These are phyloP conservation scores for Escovopsis weberi DNA, from an alignment of 2,329 filamentous ascomycete species.

Conservation along the genomic window DNA sequence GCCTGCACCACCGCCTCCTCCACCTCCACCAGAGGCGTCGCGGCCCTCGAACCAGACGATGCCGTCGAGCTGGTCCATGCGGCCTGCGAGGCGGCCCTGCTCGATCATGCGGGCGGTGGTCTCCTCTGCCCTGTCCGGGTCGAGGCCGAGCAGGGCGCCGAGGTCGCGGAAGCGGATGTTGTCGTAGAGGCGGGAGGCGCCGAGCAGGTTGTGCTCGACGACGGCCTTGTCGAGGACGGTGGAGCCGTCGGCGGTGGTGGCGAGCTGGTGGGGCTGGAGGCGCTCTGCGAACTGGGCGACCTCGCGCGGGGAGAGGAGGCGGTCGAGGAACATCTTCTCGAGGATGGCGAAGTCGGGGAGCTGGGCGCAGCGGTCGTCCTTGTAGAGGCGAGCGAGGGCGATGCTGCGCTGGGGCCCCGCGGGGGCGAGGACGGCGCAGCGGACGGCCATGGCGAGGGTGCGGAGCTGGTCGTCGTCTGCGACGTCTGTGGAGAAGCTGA, in stretches of 20 bases:
- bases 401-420: constrained; percentile 75
- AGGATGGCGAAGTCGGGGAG: constrained; percentile 75
- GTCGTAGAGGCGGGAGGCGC: constrained; percentile 62
- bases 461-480: constrained; percentile 75
- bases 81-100: constrained; percentile 72
- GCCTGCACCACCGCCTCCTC: constrained; percentile 29
- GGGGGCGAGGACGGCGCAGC: constrained; percentile 82
- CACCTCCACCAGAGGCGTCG: constrained; percentile 54
- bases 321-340: constrained; percentile 95
- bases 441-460: constrained; percentile 74
- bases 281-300: constrained; percentile 72
- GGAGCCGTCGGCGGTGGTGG: constrained; percentile 74
- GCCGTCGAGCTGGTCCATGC: constrained; percentile 86
- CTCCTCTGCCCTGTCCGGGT: constrained; percentile 69
- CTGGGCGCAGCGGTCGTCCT: constrained; percentile 68
- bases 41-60: constrained; percentile 74
- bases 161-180: constrained; percentile 68
- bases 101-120: constrained; percentile 94
- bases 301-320: constrained; percentile 66
- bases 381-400: constrained; percentile 72
- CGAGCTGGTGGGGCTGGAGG: constrained; percentile 77
- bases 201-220: constrained; percentile 89
- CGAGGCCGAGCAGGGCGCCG: constrained; percentile 61
- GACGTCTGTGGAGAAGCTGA: constrained; percentile 65
- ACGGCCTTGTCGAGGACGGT: constrained; percentile 90